These are phyloP conservation scores for Dendrothele bispora DNA, from an alignment of 768 basidiomycete genomes.

Conservation along the genomic window DNA sequence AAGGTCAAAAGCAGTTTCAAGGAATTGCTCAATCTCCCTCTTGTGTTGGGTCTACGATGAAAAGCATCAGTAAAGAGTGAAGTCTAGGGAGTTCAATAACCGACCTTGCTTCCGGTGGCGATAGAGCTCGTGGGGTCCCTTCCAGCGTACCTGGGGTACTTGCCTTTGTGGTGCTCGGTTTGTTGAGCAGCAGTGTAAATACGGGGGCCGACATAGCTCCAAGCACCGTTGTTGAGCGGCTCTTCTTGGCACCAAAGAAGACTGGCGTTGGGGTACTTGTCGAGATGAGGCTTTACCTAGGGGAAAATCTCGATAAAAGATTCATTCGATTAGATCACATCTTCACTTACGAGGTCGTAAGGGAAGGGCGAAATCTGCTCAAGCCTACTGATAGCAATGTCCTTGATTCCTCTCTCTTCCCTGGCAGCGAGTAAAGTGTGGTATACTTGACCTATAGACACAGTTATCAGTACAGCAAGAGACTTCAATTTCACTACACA, in stretches of 20 bases:
- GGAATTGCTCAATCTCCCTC: slow-evolving; percentile 83
- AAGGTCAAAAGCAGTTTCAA: slow-evolving; percentile 57
- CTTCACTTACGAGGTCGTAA: slow-evolving; percentile 80
- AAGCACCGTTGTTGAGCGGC: slow-evolving; percentile 95
- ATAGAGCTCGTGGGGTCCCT: slow-evolving; percentile 90
- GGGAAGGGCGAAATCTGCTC: slow-evolving; percentile 98
- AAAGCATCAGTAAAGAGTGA: slow-evolving; percentile 19
- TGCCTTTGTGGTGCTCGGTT: slow-evolving; percentile 88
- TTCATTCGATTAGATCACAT: too few relatives aligned
- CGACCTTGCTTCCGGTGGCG: slow-evolving; percentile 88
- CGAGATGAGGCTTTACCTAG: slow-evolving; percentile 89
- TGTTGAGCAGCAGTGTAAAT: slow-evolving; percentile 91
- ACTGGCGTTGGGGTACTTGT: slow-evolving; percentile 95
- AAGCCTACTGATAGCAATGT: slow-evolving; percentile 90
- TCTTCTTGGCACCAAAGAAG: slow-evolving; percentile 97
- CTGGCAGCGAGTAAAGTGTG: slow-evolving; percentile 86
- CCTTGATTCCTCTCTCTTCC: slow-evolving; percentile 86
- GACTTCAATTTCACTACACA: slow-evolving; percentile 25
- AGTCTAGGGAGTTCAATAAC: slow-evolving; percentile 15
- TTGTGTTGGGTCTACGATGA: slow-evolving; percentile 70
- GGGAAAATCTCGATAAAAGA: slow-evolving; percentile 14
- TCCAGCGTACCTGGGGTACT: slow-evolving; percentile 90
- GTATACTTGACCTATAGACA: slow-evolving; percentile 85
- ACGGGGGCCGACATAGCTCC: slow-evolving; percentile 94
- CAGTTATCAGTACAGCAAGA: neutral